Conservation (phyloP, 768 basidiomycete species). For the Leccinum truebloodii region DNA sequence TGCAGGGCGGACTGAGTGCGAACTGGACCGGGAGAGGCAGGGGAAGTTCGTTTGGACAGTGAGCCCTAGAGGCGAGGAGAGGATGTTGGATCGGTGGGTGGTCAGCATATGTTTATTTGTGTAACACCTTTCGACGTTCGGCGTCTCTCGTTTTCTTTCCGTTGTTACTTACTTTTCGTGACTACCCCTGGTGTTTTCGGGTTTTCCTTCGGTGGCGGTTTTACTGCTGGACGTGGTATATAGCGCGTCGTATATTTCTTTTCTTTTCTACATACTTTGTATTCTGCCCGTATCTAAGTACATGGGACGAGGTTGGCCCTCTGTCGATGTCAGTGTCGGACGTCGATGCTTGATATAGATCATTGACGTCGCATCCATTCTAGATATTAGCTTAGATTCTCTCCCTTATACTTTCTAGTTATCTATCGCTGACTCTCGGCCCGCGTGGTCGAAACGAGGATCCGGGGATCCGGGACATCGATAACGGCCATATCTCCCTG, state of each 20-base stretch:
- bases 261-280: not conserved
- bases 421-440: not conserved
- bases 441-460: not conserved
- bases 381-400: not conserved
- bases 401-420: not conserved
- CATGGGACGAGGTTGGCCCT: not conserved
- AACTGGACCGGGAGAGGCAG: slow-evolving; percentile 31
- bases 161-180: not conserved
- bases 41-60: slow-evolving; percentile 30
- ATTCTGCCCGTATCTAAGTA: not conserved
- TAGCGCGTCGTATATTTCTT: not conserved
- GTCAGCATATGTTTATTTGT: not conserved
- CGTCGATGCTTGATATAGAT: not conserved
- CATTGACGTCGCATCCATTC: not conserved
- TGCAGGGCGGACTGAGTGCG: slow-evolving; percentile 27
- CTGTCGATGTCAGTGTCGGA: not conserved
- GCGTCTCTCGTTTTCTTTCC: slow-evolving; percentile 23
- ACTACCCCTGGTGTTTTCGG: not conserved
- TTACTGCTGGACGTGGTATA: not conserved
- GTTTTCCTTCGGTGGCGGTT: not conserved
- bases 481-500: not conserved
- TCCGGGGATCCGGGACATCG: not conserved
- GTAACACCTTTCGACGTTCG: slow-evolving; percentile 22
- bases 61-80: slow-evolving; percentile 3
- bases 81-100: not conserved